A percentile compares a stretch with the other conserved stretches of the same genome.
phyloP scores from a whole-genome alignment of 176 grass and related monocot species.

The Aegilops longissima region DNA sequence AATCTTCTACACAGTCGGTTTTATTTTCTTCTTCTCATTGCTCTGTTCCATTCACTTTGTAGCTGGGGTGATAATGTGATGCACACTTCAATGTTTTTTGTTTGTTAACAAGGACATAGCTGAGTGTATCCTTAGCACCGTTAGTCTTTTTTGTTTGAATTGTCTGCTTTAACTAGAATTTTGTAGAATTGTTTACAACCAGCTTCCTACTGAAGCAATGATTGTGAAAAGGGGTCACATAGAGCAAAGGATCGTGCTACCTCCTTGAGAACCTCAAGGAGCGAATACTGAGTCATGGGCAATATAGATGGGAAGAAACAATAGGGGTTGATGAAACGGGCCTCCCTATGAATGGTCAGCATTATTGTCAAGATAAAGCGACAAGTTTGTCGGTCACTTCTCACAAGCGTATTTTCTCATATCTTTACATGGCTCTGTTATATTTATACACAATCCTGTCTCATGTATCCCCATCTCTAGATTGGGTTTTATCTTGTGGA shows the following conservation, averaged over 20 bases:
- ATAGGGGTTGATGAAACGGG: slow-evolving; percentile 84
- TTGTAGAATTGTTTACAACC: slow-evolving; percentile 83
- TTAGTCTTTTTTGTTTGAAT: neutral
- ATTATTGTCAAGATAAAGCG: slow-evolving; percentile 48
- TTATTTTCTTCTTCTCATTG: too few relatives aligned
- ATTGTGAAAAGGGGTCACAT: slow-evolving; percentile 71
- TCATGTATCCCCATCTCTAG: neutral
- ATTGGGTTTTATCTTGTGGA: neutral
- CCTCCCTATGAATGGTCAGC: slow-evolving; percentile 53
- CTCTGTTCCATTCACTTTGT: too few relatives aligned
- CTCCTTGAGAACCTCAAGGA: slow-evolving; percentile 82
- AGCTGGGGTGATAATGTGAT: too few relatives aligned
- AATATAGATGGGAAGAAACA: slow-evolving; percentile 97
- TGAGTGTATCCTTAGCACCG: too few relatives aligned
- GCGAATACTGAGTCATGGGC: slow-evolving; percentile 70
- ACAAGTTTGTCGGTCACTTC: slow-evolving; percentile 79
- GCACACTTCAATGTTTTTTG: too few relatives aligned
- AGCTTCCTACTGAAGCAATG: slow-evolving; percentile 79
- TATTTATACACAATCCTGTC: neutral
- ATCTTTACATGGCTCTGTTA: slow-evolving; percentile 1
- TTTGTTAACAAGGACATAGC: too few relatives aligned
- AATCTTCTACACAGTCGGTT: too few relatives aligned
- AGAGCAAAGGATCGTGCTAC: slow-evolving; percentile 79
- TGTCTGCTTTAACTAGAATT: slow-evolving; percentile 5
- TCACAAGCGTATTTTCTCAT: slow-evolving; percentile 63